Evolutionary conservation across 306 rosid species (phyloP).

Genomic region (Prunus salicina): DNA sequence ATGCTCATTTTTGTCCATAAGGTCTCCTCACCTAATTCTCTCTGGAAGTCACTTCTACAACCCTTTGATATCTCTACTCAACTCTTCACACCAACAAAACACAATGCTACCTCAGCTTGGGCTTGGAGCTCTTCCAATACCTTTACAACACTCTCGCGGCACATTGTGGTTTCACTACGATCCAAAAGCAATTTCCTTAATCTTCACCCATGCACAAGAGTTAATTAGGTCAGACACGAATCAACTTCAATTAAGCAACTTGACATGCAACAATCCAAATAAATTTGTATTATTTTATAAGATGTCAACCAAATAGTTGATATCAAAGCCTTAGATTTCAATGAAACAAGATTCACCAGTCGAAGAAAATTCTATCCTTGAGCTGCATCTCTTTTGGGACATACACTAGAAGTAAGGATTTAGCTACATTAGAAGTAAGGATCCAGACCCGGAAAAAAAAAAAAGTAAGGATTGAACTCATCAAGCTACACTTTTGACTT

Average conservation of each 20-base stretch:
- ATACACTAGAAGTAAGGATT: too few species aligned
- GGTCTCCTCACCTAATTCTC: not conserved
- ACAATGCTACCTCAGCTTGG: constrained; percentile 88
- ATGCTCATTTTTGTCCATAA: not conserved
- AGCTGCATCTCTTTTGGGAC: too few species aligned
- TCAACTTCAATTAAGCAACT: not conserved
- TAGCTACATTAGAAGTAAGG: too few species aligned
- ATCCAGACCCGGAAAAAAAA: too few species aligned
- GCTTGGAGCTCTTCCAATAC: constrained; percentile 85
- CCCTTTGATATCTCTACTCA: constrained; percentile 26
- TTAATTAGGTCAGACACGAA: constrained; percentile 8
- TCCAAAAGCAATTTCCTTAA: constrained; percentile 78
- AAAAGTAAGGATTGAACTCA: too few species aligned
- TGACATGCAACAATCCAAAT: not conserved
- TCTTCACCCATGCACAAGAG: constrained; percentile 40
- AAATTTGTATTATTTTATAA: not conserved
- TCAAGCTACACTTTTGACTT: too few species aligned
- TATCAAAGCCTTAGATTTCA: not conserved
- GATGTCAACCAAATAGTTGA: not conserved
- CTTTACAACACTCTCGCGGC: constrained; percentile 70
- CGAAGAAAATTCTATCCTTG: too few species aligned
- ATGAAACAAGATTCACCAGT: too few species aligned
- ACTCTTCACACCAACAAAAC: constrained; percentile 82
- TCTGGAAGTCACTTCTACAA: not conserved
- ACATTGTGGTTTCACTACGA: constrained; percentile 40